Evolutionary conservation across 495 filamentous ascomycete species (phyloP), one percentile per base, ranked within the genome.

Genomic region (Penicillium ucsense): DNA sequence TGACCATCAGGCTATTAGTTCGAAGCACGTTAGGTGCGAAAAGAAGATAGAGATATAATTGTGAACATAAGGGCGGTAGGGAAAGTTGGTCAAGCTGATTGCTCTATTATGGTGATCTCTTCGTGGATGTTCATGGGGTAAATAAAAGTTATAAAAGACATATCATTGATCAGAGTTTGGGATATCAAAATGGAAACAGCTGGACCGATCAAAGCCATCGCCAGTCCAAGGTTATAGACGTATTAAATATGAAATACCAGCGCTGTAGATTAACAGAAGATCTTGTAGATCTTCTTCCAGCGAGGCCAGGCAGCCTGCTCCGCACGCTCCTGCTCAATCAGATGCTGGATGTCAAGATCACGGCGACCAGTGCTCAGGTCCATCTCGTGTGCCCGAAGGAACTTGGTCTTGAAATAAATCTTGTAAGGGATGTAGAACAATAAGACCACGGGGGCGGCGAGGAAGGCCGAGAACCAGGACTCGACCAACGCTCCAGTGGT

Each of bases 281-380:
- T 52, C 47, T 76, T 78, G 51, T 78, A 82, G 12, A 79, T 48
- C 62, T 80, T 88, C 78, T 94, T 98, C 90, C 91, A 95, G 49
- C 34, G 64, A 1, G 89, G 89, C 89, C 89, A 92, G 4, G 62
- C 52, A 11, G 74, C 76, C 61, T 68, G 69, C 68, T 95, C 89
- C 12, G 80, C 79, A 6, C 73, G 64, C 67, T 98, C 91, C 53
- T 89, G 82, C 31, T 79, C 80, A 41, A 91, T 69, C 45, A 96
- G 63, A 45, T 84, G 77, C 28, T 75, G 75, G 33, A 94, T 61
- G 64, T 95, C 87, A 38, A 95, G 67, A 43, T 94, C 89, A n/a
- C 90, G 75, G 32, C 88, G 76, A n/a, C 92, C 92, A 6, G 89
- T 95, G 31, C 79, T 72, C 47, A 98, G 61, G 65, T 98, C 92